A percentile compares a stretch with the other conserved stretches of the same genome.
phyloP scores from a whole-genome alignment of 2,329 filamentous ascomycete species.

The Chaetomiaceae sp. region DNA sequence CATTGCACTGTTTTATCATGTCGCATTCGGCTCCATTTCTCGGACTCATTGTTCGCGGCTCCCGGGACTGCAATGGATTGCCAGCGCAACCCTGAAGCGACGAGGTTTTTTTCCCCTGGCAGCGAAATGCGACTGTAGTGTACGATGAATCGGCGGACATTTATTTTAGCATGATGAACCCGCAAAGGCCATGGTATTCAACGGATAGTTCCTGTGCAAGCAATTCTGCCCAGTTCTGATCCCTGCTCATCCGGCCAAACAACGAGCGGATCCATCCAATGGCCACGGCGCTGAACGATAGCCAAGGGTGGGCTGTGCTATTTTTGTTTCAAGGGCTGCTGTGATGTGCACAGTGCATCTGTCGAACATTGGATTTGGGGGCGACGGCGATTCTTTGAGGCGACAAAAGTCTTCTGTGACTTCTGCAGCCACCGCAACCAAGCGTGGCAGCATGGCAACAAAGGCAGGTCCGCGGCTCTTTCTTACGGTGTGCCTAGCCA shows the following conservation, averaged over 20 bases:
- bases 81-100: not conserved
- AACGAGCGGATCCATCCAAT: constrained; percentile 1
- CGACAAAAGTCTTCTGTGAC: too few relatives aligned
- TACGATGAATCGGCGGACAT: too few relatives aligned
- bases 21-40: constrained; percentile 18
- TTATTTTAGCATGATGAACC: too few relatives aligned
- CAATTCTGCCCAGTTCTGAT: too few relatives aligned
- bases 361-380: not conserved
- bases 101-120: not conserved
- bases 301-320: constrained; percentile 5
- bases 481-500: not conserved
- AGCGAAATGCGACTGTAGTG: not conserved
- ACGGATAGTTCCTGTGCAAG: too few relatives aligned
- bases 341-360: too few relatives aligned
- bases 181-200: too few relatives aligned
- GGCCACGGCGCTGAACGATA: not conserved
- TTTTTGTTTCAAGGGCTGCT: constrained; percentile 7
- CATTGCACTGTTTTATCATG: constrained; percentile 10
- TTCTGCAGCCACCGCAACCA: too few relatives aligned
- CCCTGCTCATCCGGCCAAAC: not conserved
- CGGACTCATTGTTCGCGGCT: constrained; percentile 1
- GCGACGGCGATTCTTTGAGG: too few relatives aligned
- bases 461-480: not conserved
- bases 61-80: not conserved
- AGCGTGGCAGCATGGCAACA: not conserved